These are phyloP conservation scores for Acorus gramineus DNA, from an alignment of 106 monocot genomes.

Conservation along the genomic window DNA sequence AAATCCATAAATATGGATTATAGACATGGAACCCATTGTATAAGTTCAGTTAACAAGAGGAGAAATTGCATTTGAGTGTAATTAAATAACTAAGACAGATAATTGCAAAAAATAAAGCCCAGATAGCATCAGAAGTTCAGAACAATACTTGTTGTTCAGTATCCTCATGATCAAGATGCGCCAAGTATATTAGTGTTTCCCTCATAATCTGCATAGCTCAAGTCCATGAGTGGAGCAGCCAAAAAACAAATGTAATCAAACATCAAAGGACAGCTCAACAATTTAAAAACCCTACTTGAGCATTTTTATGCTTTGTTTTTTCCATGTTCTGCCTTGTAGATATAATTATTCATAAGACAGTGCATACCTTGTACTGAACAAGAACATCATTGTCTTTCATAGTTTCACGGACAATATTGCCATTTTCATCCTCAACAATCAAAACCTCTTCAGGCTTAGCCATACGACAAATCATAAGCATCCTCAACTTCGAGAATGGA, in stretches of 20 bases:
- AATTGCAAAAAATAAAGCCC: constrained; percentile 4
- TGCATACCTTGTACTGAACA: constrained; percentile 91
- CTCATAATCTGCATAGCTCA: constrained; percentile 80
- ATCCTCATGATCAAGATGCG: constrained; percentile 95
- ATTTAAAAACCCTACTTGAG: too few relatives aligned
- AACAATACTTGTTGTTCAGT: constrained; percentile 86
- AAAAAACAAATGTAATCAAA: background rate
- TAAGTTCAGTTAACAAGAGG: too few relatives aligned
- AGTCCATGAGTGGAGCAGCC: background rate
- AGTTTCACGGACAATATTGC: constrained; percentile 98
- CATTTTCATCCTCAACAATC: constrained; percentile 99
- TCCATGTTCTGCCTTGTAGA: too few relatives aligned
- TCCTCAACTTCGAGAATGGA: constrained; percentile 83
- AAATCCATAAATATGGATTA: too few relatives aligned
- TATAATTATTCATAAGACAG: background rate
- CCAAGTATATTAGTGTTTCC: constrained; percentile 92
- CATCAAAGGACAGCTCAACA: too few relatives aligned
- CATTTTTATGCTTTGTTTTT: too few relatives aligned
- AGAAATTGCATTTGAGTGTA: too few relatives aligned
- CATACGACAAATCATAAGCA: constrained; percentile 99
- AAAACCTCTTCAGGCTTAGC: constrained; percentile 98
- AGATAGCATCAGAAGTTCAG: constrained; percentile 7
- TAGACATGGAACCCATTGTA: too few relatives aligned
- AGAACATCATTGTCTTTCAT: constrained; percentile 99
- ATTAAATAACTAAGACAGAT: background rate